Percentiles rank a stretch among this genome's conserved stretches.
These are phyloP conservation scores for Debaryomyces hansenii DNA, from an alignment of 805 yeast genomes.

Conservation along the genomic window DNA sequence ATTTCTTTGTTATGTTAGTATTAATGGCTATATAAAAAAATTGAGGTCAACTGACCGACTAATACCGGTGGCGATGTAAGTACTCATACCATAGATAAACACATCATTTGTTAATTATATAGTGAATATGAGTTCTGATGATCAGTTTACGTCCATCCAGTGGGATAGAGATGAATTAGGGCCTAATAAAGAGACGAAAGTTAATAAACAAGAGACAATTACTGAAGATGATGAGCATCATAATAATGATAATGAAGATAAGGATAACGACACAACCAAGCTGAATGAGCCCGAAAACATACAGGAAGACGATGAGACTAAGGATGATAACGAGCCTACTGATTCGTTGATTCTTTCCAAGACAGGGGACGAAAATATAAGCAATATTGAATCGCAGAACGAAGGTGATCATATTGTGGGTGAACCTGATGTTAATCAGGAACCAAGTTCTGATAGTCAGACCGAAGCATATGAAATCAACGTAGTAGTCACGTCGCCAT, in stretches of 20 bases:
- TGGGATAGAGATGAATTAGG: slow-evolving; percentile 51
- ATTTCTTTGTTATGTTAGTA: no score
- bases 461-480: slow-evolving; percentile 17
- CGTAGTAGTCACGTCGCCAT: slow-evolving; percentile 57
- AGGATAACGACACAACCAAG: slow-evolving; percentile 3
- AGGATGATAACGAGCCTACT: slow-evolving; percentile 10
- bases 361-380: neutral
- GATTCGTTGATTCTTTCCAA: slow-evolving; percentile 8
- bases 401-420: neutral
- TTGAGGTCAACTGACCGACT: neutral
- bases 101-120: neutral
- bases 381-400: neutral
- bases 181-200: neutral
- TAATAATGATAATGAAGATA: slow-evolving; percentile 4
- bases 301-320: slow-evolving; percentile 1
- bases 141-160: slow-evolving; percentile 57
- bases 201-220: slow-evolving; percentile 8
- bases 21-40: neutral
- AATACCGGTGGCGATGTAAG: slow-evolving; percentile 2
- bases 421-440: neutral
- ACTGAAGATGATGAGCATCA: slow-evolving; percentile 13
- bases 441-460: neutral
- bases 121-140: slow-evolving; percentile 32
- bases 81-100: neutral
- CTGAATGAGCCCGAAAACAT: neutral